phyloP scores from a whole-genome alignment of 148 eudicot genomes.

The Heliamphora exappendiculata region DNA sequence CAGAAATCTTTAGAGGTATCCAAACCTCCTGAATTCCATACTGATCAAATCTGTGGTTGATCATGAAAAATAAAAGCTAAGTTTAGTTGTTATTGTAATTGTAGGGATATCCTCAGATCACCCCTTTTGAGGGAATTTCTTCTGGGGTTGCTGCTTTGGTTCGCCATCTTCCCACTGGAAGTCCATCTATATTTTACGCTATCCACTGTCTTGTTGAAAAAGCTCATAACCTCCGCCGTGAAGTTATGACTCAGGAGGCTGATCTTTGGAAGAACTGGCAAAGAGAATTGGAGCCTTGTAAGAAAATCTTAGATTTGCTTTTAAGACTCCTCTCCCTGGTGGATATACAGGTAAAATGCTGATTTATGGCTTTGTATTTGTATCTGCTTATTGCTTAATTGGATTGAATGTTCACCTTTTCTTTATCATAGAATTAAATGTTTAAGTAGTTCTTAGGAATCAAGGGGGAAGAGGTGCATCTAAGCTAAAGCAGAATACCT shows the following conservation, averaged over 20 bases:
- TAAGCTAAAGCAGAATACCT: background rate
- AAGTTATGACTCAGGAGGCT: slow-evolving; percentile 25
- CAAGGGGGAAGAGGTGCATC: background rate
- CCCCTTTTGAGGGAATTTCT: slow-evolving; percentile 91
- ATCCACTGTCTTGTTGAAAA: slow-evolving; percentile 63
- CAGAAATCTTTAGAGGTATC: slow-evolving; percentile 83
- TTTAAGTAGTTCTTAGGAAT: background rate
- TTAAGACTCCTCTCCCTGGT: slow-evolving; percentile 57
- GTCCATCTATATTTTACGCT: slow-evolving; percentile 72
- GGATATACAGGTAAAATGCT: slow-evolving; percentile 68
- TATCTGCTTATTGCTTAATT: background rate
- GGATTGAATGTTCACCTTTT: background rate
- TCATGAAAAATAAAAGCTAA: background rate
- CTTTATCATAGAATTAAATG: background rate
- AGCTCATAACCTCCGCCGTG: slow-evolving; percentile 42
- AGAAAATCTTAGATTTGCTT: slow-evolving; percentile 66
- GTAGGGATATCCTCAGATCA: slow-evolving; percentile 71
- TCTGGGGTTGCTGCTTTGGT: slow-evolving; percentile 84
- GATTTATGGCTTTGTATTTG: background rate
- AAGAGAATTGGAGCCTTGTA: slow-evolving; percentile 61
- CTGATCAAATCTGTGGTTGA: background rate
- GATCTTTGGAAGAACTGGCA: slow-evolving; percentile 55
- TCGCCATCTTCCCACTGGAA: slow-evolving; percentile 89
- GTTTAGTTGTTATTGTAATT: slow-evolving; percentile 5
- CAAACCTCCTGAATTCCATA: background rate